These are phyloP conservation scores for Globisporangium acanthophoron DNA, from an alignment of 352 stramenopile genomes.

Conservation along the genomic window DNA sequence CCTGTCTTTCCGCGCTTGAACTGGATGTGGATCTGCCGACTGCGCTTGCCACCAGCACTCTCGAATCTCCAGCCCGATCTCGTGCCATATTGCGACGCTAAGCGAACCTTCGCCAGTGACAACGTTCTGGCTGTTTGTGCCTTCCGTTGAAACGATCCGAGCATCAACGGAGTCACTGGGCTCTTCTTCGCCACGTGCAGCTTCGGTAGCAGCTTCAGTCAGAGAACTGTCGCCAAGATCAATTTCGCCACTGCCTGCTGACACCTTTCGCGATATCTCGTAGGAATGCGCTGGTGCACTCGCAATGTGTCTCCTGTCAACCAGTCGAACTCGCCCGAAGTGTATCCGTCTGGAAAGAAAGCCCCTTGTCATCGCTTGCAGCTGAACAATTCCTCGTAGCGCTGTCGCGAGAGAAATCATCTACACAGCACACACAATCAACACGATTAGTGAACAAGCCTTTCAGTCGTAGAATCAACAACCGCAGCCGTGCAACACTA, in stretches of 20 bases:
- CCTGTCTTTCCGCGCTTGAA: not conserved
- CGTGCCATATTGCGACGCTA: slow-evolving; percentile 1
- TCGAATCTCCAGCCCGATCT: slow-evolving; percentile 25
- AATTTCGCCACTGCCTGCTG: not conserved
- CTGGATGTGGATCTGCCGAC: not conserved
- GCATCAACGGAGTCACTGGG: not conserved
- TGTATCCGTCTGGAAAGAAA: slow-evolving; percentile 12
- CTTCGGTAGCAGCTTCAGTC: not conserved
- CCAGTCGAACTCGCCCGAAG: not conserved
- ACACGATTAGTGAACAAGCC: not conserved
- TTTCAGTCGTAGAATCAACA: not conserved
- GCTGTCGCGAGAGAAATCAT: slow-evolving; percentile 26
- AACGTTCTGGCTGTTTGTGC: not conserved
- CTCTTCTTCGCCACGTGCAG: not conserved
- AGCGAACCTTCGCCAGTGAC: not conserved
- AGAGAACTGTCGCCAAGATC: not conserved
- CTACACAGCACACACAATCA: slow-evolving; percentile 7
- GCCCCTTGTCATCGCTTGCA: slow-evolving; percentile 33
- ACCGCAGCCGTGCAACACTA: slow-evolving; percentile 8
- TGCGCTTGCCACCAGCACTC: slow-evolving; percentile 16
- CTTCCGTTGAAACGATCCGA: not conserved
- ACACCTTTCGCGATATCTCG: not conserved
- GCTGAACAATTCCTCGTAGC: slow-evolving; percentile 18
- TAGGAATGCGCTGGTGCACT: not conserved
- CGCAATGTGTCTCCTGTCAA: not conserved